A percentile compares a stretch with the other conserved stretches of the same genome.
These are phyloP conservation scores for Raphanus sativus DNA, from an alignment of 345 rosid species.

Conservation along the genomic window DNA sequence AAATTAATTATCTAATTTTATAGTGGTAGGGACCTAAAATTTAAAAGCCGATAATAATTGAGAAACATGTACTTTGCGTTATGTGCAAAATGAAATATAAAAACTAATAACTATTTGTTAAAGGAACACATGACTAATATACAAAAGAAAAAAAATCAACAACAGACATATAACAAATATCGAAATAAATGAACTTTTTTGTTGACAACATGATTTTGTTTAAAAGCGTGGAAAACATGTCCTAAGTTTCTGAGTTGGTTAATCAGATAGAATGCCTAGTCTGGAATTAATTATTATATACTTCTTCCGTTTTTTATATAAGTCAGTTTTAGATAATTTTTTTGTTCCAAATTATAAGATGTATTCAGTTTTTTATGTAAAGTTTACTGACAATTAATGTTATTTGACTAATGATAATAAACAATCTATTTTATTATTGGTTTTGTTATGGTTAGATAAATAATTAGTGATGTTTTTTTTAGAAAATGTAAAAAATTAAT, in stretches of 20 bases:
- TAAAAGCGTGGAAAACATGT: constrained; percentile 32
- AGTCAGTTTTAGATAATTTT: too few species aligned
- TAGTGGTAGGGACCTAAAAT: not conserved
- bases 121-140: not conserved
- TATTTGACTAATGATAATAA: too few species aligned
- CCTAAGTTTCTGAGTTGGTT: constrained; percentile 20
- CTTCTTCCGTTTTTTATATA: not conserved
- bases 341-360: too few species aligned
- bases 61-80: not conserved
- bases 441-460: too few species aligned
- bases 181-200: not conserved
- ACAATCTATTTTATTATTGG: too few species aligned
- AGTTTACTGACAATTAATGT: too few species aligned
- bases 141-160: not conserved
- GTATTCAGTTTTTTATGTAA: too few species aligned
- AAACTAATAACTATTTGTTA: not conserved
- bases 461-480: too few species aligned
- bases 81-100: not conserved
- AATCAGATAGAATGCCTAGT: constrained; percentile 6
- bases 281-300: not conserved
- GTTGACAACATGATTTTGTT: not conserved
- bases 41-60: not conserved
- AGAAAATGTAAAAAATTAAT: too few species aligned
- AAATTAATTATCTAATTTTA: not conserved
- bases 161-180: not conserved